phyloP scores from a whole-genome alignment of 2,329 filamentous ascomycete genomes.

The Cercospora sp. region DNA sequence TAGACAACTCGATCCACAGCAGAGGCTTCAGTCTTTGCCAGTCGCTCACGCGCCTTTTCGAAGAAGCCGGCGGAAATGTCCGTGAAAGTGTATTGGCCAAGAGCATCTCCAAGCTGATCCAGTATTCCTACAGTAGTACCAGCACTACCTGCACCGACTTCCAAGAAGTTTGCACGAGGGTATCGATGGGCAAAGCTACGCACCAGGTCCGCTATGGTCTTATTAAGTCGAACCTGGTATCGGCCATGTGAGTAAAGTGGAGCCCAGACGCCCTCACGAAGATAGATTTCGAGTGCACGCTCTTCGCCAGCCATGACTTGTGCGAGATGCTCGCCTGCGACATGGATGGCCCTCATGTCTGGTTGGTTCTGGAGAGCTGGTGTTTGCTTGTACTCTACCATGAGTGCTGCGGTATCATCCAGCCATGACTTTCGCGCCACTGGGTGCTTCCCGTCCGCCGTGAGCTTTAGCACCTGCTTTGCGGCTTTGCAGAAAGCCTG shows the following conservation, averaged over 20 bases:
- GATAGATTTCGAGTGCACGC: constrained; percentile 21
- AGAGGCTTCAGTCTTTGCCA: constrained; percentile 13
- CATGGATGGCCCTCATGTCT: constrained; percentile 23
- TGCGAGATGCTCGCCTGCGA: constrained; percentile 40
- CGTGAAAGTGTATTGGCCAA: constrained; percentile 50
- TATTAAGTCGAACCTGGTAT: constrained; percentile 44
- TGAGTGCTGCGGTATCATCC: constrained; percentile 18
- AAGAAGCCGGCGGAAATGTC: constrained; percentile 49
- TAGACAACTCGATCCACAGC: constrained; percentile 36
- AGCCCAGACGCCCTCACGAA: constrained; percentile 23
- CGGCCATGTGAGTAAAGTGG: constrained; percentile 33
- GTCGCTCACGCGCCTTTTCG: constrained; percentile 35
- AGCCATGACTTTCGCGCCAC: constrained; percentile 16
- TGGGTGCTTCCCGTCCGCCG: constrained; percentile 19
- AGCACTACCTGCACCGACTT: constrained; percentile 50
- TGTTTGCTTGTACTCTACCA: constrained; percentile 19
- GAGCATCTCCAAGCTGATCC: constrained; percentile 29
- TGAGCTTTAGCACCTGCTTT: constrained; percentile 15
- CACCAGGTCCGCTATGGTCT: constrained; percentile 29
- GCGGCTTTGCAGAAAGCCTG: constrained; percentile 21
- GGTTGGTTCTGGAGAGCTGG: constrained; percentile 17
- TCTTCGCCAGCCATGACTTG: constrained; percentile 38
- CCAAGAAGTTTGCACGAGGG: constrained; percentile 48
- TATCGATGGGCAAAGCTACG: constrained; percentile 41
- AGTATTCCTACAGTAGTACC: constrained; percentile 44